A percentile compares a stretch with the other conserved stretches of the same genome.
Evolutionary conservation across 129 eudicot genomes (phyloP).

Genomic region (Solidago caesia): DNA sequence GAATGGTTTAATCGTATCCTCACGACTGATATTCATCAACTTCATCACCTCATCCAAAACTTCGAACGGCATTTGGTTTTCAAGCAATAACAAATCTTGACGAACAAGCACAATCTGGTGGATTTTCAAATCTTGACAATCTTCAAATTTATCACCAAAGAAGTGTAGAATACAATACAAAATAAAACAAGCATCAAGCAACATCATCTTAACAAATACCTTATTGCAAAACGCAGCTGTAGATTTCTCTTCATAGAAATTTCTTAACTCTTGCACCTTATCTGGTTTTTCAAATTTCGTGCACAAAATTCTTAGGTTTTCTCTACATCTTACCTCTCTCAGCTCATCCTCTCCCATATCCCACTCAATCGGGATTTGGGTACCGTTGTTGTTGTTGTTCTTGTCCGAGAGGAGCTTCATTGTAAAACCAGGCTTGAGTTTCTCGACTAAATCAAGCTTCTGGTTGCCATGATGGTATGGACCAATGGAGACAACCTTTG

Average conservation of each 20-base stretch:
- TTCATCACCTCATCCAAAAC: conserved; percentile 22
- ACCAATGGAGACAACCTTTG: conserved; percentile 41
- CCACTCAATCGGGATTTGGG: too few species aligned
- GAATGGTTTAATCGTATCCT: not conserved
- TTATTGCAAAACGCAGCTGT: not conserved
- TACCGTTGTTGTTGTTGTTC: too few species aligned
- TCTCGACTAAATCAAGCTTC: conserved; percentile 24
- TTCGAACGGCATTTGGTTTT: conserved; percentile 29
- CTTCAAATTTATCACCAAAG: not conserved
- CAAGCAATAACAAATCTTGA: conserved; percentile 31
- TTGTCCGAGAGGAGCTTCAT: not conserved
- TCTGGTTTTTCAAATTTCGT: conserved; percentile 3
- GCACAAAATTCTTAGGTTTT: conserved; percentile 7
- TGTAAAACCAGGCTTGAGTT: conserved; percentile 28
- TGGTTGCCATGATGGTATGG: conserved; percentile 30
- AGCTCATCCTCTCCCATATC: too few species aligned
- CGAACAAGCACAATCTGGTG: conserved; percentile 19
- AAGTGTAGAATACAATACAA: conserved; percentile 3
- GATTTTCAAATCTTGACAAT: conserved; percentile 5
- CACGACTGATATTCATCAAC: not conserved
- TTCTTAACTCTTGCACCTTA: conserved; percentile 6
- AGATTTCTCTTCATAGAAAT: conserved; percentile 16
- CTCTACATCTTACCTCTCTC: not conserved
- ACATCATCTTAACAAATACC: conserved; percentile 28
- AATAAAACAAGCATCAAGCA: conserved; percentile 36